Base-by-base conservation (phyloP, 371 early-diverging fungal species). In the Mortierella sp. region DNA sequence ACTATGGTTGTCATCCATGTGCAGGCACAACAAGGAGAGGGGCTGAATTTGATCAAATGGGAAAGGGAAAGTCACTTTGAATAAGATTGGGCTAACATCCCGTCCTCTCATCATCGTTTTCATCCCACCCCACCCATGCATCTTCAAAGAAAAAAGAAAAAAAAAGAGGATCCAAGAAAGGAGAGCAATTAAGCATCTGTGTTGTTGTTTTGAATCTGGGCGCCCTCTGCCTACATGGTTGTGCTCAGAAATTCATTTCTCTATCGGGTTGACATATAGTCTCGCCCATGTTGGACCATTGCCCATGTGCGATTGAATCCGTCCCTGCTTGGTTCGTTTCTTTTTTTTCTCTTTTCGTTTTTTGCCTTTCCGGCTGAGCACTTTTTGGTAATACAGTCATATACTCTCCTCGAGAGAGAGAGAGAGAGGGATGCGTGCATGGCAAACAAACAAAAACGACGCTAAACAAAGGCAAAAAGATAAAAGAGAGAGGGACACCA, bases 291-390 rank as follows among this genome's bases (percentile, higher is more conserved):
- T 31, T 31, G 19, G 47, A 47, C 22, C 47, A 47, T 22, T n/a
- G n/a, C 61, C 61, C 61, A 58, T 58, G 61, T 58, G 61, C 22
- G 37, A 29, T 22, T 58, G 61, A 34, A 6, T 22, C 22, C 37
- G 61, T 19, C 61, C 61, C 61, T 58, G 61, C 61, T 58, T 58
- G 61, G 61, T 34, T 58, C 61, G 58, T 58, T 58, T 34, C 34
- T 58, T 34, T 31, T 53, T 14, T 52, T 52, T 26, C 29, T 53
- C 29, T 29, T 29, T 19, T 16, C 19, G 13, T 45, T 45, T 16
- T 45, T 45, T 45, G 19, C 45, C 45, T 16, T 16, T 55, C 16
- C 19, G 58, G 58, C 58, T 58, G 34, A 58, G 58, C 58, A 34
- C 58, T 11, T 26, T 24, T 9, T 29, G 16, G 8, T 34, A 14